Conservation (phyloP, 1,284 basidiomycete species). For the Heterobasidion irregulare region DNA sequence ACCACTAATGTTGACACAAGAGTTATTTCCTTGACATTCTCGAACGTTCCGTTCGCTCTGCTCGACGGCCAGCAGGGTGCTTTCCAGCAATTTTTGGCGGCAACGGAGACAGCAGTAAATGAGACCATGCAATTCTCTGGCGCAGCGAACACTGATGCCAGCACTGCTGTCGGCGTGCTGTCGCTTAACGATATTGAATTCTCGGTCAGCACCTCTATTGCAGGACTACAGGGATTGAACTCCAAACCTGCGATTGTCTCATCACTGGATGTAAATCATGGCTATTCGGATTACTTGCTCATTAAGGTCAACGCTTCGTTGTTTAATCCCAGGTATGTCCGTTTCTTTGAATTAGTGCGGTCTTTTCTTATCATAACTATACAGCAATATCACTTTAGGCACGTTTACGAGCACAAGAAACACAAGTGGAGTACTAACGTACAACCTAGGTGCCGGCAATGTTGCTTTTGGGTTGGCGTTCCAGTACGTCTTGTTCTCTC, state of each 20-base stretch:
- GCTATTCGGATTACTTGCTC: conserved; percentile 60
- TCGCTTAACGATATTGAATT: conserved; percentile 55
- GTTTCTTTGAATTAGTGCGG: neutral
- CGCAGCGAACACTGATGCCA: conserved; percentile 47
- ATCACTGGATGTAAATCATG: conserved; percentile 62
- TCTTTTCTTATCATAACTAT: conserved; percentile 6
- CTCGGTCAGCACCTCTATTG: conserved; percentile 51
- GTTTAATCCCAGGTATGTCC: conserved; percentile 52
- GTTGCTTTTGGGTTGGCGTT: conserved; percentile 25
- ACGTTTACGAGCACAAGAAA: neutral
- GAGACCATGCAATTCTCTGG: conserved; percentile 54
- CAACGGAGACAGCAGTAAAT: conserved; percentile 44
- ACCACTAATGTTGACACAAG: conserved; percentile 57
- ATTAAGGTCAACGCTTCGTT: conserved; percentile 57
- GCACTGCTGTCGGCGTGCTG: conserved; percentile 70
- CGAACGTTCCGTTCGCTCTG: conserved; percentile 53
- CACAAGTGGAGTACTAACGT: neutral
- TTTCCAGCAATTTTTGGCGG: conserved; percentile 64
- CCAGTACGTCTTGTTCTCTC: conserved; percentile 27
- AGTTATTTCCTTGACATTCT: conserved; percentile 57
- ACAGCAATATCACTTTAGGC: conserved; percentile 65
- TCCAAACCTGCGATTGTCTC: conserved; percentile 48
- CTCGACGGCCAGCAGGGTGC: conserved; percentile 39
- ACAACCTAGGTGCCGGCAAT: neutral
- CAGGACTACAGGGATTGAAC: conserved; percentile 62